A percentile compares a stretch with the other conserved stretches of the same genome.
Evolutionary conservation across 192 early-diverging fungal species (phyloP).

Genomic region (Umbelopsis vinacea): DNA sequence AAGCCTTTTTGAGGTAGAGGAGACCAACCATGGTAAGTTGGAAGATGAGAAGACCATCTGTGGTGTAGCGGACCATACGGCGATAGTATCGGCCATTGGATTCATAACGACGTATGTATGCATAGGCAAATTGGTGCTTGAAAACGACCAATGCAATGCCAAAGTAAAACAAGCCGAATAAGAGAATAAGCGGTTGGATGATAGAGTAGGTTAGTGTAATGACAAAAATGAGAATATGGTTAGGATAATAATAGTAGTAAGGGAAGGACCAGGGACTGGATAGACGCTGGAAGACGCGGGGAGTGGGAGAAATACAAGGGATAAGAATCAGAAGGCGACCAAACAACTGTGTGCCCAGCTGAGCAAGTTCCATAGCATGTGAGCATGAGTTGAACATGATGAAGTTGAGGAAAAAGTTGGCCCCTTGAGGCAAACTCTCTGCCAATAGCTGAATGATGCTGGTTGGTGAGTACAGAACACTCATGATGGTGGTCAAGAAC

Average conservation of each 20-base stretch:
- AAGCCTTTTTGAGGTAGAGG: conserved; percentile 52
- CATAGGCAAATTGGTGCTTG: conserved; percentile 66
- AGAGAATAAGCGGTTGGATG: conserved; percentile 61
- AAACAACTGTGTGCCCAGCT: conserved; percentile 60
- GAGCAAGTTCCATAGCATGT: conserved; percentile 61
- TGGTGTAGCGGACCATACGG: conserved; percentile 57
- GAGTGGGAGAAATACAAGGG: conserved; percentile 52
- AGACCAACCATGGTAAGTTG: conserved; percentile 61
- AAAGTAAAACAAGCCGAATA: conserved; percentile 59
- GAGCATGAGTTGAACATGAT: conserved; percentile 62
- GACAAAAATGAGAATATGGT: conserved; percentile 63
- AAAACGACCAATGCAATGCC: conserved; percentile 56
- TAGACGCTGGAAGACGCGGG: conserved; percentile 51
- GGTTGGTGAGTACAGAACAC: conserved; percentile 52
- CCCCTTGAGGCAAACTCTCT: conserved; percentile 55
- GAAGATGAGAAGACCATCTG: conserved; percentile 61
- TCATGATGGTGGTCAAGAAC: conserved; percentile 55
- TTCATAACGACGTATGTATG: conserved; percentile 64
- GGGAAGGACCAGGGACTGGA: conserved; percentile 61
- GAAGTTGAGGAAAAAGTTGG: conserved; percentile 67
- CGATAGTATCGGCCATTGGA: conserved; percentile 57
- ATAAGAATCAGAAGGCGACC: conserved; percentile 53
- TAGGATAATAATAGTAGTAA: conserved; percentile 66
- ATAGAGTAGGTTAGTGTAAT: conserved; percentile 63
- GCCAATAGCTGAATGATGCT: conserved; percentile 54